These are phyloP conservation scores for Cystobasidiopsis lactophilus DNA, from an alignment of 768 basidiomycete species.

Conservation along the genomic window DNA sequence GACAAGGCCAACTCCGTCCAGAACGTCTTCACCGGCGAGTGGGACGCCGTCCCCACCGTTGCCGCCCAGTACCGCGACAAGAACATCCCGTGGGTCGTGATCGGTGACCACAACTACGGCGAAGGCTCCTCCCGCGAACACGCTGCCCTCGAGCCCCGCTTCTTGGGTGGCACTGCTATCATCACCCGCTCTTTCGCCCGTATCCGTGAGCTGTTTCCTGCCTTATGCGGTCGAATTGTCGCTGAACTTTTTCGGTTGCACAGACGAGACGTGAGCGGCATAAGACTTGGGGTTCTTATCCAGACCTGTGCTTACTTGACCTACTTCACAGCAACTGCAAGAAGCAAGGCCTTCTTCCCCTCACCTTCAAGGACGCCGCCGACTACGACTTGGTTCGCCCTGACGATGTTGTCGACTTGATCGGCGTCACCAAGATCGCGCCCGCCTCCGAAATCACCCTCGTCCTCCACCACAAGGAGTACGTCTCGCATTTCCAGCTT, in stretches of 20 bases:
- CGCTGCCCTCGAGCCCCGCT: conserved; percentile 62
- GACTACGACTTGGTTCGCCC: conserved; percentile 82
- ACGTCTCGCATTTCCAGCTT: too few species aligned
- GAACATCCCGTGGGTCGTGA: conserved; percentile 87
- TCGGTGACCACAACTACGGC: conserved; percentile 36
- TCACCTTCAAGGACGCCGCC: conserved; percentile 4
- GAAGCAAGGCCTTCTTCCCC: conserved; percentile 43
- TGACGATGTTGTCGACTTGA: conserved; percentile 66
- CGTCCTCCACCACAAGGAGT: conserved; percentile 45
- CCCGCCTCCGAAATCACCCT: conserved; percentile 81
- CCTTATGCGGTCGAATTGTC: not conserved
- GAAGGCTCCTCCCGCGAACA: conserved; percentile 8
- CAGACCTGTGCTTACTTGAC: too few species aligned
- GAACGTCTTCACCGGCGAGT: conserved; percentile 65
- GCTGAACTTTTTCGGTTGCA: too few species aligned
- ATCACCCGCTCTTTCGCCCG: conserved; percentile 57
- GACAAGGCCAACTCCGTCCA: conserved; percentile 87
- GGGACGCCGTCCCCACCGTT: conserved; percentile 58
- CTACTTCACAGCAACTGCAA: too few species aligned
- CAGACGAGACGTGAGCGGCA: conserved; percentile 41
- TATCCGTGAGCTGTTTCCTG: conserved; percentile 11
- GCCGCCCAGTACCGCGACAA: conserved; percentile 71
- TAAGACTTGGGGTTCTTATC: too few species aligned
- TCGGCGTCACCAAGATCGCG: conserved; percentile 50
- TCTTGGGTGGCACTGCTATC: conserved; percentile 83